phyloP scores from a whole-genome alignment of 768 basidiomycete species.

The Boletellus emodensis region DNA sequence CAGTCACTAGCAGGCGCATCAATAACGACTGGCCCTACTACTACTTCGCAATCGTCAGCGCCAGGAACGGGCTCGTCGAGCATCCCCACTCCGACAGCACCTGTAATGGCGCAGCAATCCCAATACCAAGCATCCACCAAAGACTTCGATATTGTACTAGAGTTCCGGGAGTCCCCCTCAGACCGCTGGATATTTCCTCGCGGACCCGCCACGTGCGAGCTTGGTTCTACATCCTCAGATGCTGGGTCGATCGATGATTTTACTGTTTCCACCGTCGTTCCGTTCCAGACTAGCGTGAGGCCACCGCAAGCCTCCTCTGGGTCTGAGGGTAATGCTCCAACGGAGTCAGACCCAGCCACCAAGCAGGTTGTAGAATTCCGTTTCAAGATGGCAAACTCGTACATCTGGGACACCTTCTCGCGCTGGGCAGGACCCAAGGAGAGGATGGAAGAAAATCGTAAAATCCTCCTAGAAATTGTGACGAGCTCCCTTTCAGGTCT shows the following conservation, averaged over 20 bases:
- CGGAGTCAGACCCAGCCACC: conserved; percentile 14
- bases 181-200: conserved; percentile 72
- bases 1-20: conserved; percentile 51
- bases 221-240: conserved; percentile 19
- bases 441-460: conserved; percentile 47
- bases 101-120: conserved; percentile 17
- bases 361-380: conserved; percentile 43
- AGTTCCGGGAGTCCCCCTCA: conserved; percentile 58
- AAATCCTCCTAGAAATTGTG: conserved; percentile 46
- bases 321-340: conserved; percentile 9
- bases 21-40: not conserved
- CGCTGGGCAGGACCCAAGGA: conserved; percentile 60
- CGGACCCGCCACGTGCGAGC: conserved; percentile 49
- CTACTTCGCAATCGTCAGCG: conserved; percentile 6
- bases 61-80: conserved; percentile 8
- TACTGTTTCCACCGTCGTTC: conserved; percentile 43
- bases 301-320: conserved; percentile 9
- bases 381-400: conserved; percentile 44
- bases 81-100: conserved; percentile 12
- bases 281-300: conserved; percentile 33
- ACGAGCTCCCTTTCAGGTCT: not conserved
- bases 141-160: conserved; percentile 70
- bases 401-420: conserved; percentile 55
- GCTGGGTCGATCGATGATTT: conserved; percentile 28
- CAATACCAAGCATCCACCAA: conserved; percentile 36